Percentiles rank a stretch among this genome's conserved stretches.
Conservation (phyloP, 805 yeast genomes). For the Torulaspora franciscae region DNA sequence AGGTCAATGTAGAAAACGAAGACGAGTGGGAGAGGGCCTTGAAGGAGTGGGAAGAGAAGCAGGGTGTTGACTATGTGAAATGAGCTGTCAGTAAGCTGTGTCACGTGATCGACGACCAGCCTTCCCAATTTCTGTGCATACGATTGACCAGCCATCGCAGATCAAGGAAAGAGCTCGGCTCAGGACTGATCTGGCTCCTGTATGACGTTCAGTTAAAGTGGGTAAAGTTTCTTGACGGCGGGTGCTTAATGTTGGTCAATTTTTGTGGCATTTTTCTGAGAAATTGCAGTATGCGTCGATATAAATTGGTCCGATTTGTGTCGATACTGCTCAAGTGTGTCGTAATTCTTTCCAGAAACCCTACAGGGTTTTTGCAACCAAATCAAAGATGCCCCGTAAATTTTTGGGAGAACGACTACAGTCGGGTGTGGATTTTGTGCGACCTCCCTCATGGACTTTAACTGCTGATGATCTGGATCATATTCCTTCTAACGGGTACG, state of each 20-base stretch:
- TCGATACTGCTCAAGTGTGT: neutral
- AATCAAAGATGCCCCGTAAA: constrained; percentile 27
- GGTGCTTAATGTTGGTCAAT: neutral
- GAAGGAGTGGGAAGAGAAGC: constrained; percentile 51
- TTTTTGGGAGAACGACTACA: constrained; percentile 31
- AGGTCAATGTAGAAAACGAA: constrained; percentile 55
- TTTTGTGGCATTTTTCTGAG: neutral
- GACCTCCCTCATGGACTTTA: constrained; percentile 32
- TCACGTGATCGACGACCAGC: constrained; percentile 6
- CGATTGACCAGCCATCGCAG: constrained; percentile 8
- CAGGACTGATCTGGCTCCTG: neutral
- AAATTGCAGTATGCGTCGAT: neutral
- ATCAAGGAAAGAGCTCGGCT: neutral
- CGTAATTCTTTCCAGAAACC: neutral
- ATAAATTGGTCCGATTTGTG: neutral
- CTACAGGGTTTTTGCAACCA: neutral
- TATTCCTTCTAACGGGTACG: constrained; percentile 22
- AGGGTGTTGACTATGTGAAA: constrained; percentile 31
- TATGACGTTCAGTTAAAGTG: neutral
- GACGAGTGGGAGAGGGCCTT: constrained; percentile 69
- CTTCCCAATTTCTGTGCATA: constrained; percentile 3
- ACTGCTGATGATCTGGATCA: constrained; percentile 27
- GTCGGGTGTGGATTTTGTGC: constrained; percentile 25
- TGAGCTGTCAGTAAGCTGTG: constrained; percentile 3
- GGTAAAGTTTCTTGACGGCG: neutral